A percentile compares a stretch with the other conserved stretches of the same genome.
phyloP scores from a whole-genome alignment of 1,139 yeast species.

The Geotrichum klebahnii region DNA sequence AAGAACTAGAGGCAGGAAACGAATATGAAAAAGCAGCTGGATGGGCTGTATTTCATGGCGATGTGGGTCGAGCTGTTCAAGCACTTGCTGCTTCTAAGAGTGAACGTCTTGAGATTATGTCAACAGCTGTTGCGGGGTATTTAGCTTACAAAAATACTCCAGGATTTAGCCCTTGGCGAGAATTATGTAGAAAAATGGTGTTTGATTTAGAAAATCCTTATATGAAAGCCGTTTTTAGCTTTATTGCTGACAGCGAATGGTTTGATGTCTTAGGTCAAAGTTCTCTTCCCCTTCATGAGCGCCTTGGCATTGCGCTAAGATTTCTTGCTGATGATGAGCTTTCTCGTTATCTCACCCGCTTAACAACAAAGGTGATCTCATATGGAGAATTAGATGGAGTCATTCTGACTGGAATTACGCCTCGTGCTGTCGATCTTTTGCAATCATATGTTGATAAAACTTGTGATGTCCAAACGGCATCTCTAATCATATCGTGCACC shows the following conservation, averaged over 20 bases:
- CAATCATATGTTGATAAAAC: conserved; percentile 88
- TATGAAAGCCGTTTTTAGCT: conserved; percentile 86
- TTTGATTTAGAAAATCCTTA: conserved; percentile 86
- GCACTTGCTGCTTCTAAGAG: conserved; percentile 57
- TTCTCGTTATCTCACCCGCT: conserved; percentile 51
- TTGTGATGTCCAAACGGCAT: conserved; percentile 89
- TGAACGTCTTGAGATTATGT: conserved; percentile 68
- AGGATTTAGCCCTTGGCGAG: conserved; percentile 85
- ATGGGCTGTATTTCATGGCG: conserved; percentile 95
- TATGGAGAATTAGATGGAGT: conserved; percentile 89
- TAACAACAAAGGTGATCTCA: conserved; percentile 65
- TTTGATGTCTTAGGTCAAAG: conserved; percentile 91
- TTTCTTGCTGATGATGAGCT: conserved; percentile 74
- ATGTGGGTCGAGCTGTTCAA: conserved; percentile 73
- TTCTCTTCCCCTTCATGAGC: conserved; percentile 79
- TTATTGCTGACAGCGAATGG: conserved; percentile 93
- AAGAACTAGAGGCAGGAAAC: conserved; percentile 54
- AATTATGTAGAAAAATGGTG: conserved; percentile 83
- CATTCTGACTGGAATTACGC: conserved; percentile 79
- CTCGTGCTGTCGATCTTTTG: conserved; percentile 71
- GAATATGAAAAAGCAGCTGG: conserved; percentile 90
- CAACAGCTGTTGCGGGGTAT: conserved; percentile 93
- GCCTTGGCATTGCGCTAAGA: conserved; percentile 84
- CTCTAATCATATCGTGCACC: conserved; percentile 79
- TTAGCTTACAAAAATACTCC: conserved; percentile 62